Base-by-base conservation (phyloP, 2,329 filamentous ascomycete genomes). In the Botryotinia convoluta region DNA sequence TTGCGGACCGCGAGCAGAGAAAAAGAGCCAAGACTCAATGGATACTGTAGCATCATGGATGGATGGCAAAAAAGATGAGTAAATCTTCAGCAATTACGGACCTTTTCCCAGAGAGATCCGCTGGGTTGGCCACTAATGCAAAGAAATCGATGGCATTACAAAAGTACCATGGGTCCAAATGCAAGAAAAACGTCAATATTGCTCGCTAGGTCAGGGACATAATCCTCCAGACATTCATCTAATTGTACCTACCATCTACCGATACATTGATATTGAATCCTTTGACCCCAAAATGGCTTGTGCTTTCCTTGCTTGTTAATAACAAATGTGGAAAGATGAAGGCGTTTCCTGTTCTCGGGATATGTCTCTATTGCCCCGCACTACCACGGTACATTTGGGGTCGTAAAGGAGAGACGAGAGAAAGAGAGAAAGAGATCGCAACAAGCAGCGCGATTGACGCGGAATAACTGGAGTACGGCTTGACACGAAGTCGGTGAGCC, bases 401-500 rank as follows among this genome's bases (percentile, higher is more conserved):
- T 45, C 22, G 22, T 18, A 29, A 63, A 45, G 39, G 68, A 48
- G 65, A 69, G 65, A 69, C 48, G 35, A 68, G 37, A 32, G 39
- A 42, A 42, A 16, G 35, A 14, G n/a, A 63, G 35, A 71, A 44
- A 42, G 54, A 62, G 54, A 44, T 61, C 71, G 76, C 76, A 74
- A 76, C 73, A 64, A 74, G 73, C 75, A 77, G 69, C 69, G 76
- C 73, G 74, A 74, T 79, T 78, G 77, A 71, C 77, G 74, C 73
- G 76, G 77, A 79, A 79, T 73, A 79, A 81, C 77, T 81, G 80
- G 80, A 80, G 80, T 76, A 79, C 65, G 77, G 77, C 77, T 81
- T 81, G 80, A 81, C 80, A 81, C 80, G 80, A 81, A 80, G 80
- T 79, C 80, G 78, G 79, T 80, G 80, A 81, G 79, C 76, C 74